These are phyloP conservation scores for Lichtheimia ornata DNA, from an alignment of 371 early-diverging fungal species.

Conservation along the genomic window DNA sequence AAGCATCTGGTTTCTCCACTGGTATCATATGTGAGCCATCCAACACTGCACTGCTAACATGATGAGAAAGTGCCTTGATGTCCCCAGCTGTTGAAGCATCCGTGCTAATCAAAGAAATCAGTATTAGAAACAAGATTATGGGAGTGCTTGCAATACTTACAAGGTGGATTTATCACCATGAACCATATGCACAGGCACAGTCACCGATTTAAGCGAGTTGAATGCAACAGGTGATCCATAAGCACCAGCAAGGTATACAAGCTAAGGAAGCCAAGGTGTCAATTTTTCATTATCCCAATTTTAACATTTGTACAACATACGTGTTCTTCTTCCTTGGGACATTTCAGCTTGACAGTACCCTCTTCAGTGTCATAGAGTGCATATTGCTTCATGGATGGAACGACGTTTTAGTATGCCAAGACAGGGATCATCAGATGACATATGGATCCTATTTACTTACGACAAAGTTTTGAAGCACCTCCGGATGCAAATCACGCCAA, in stretches of 20 bases:
- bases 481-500: constrained; percentile 16
- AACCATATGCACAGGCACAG: constrained; percentile 17
- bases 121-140: background rate
- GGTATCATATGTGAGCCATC: constrained; percentile 41
- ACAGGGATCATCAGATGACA: background rate
- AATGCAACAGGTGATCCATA: constrained; percentile 10
- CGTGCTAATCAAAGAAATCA: background rate
- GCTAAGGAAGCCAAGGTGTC: background rate
- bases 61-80: constrained; percentile 8
- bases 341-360: constrained; percentile 42
- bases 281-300: background rate
- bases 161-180: constrained; percentile 14
- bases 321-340: constrained; percentile 39
- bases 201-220: constrained; percentile 5
- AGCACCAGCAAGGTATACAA: constrained; percentile 5
- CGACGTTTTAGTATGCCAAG: background rate
- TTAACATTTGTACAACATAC: constrained; percentile 18
- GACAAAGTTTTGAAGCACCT: constrained; percentile 25
- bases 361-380: constrained; percentile 38
- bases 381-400: constrained; percentile 7
- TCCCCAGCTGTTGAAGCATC: constrained; percentile 1
- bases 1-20: constrained; percentile 26
- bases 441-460: constrained; percentile 14
- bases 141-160: constrained; percentile 3
- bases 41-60: constrained; percentile 14